Base-by-base conservation (phyloP, 2,329 filamentous ascomycete species). In the Sclerotinia trifoliorum region DNA sequence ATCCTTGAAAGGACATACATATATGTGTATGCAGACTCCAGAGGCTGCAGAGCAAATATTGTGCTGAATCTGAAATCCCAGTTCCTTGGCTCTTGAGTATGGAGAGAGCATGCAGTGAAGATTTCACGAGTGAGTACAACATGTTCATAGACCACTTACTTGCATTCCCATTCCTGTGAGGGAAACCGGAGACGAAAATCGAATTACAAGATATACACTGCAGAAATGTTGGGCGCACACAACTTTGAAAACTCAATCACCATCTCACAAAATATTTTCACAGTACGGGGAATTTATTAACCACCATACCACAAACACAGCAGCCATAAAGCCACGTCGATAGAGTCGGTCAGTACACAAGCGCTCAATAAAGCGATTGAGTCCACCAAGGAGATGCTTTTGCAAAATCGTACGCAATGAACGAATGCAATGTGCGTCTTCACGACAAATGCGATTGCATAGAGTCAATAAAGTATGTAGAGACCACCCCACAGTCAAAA, bases 401-500 rank as follows among this genome's bases (percentile, higher is more conserved):
- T 26, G 11, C n/a, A 26, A 19, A 3, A 57, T 39, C 21, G 11
- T 57, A 44, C 35, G n/a, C 55, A 26, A 5, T 24, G 32, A 35
- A 35, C 6, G 32, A 35, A 29, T 29, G 29, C 2, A 29, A 35
- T 35, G 35, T n/a, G 3, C 35, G 0, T 10, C n/a, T 32, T 54
- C 42, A 17, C 35, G n/a, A 42, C 7, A 26, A 17, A 58, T 42
- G 15, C 2, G 6, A 21, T 19, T 8, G 26, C n/a, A 11, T 13
- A 15, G 4, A n/a, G n/a, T n/a, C n/a, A n/a, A n/a, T 48, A 65
- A 61, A 61, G 44, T 68, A 70, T 80, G 78, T 80, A 79, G 78
- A 75, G 77, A 78, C 76, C 75, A 78, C 78, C 79, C 80, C 80
- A 81, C 80, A 81, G 79, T 79, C 77, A 76, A 79, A 75, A 69